Evolutionary conservation across 106 monocot species (phyloP), one percentile per base, ranked within the genome.

Genomic region (Allium cepa): DNA sequence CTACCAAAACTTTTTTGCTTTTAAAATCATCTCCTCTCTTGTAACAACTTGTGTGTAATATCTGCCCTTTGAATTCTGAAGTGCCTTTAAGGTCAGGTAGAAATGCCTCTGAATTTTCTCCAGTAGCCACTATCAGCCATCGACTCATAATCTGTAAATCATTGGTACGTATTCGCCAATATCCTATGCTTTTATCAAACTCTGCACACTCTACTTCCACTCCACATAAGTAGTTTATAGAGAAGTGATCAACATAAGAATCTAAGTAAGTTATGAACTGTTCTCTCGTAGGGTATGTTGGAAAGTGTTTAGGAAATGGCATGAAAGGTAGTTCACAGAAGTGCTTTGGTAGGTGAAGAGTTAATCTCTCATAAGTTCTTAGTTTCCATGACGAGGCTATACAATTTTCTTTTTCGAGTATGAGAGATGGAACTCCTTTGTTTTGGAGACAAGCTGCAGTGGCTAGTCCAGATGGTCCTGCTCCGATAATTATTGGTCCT

Each of bases 221-320:
- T 9, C 81, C 63, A 49, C 86, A 81, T 77, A 81, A 27, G 14
- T 85, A 88, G 11, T 76, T 61, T 8, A 93, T 67, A 1, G 66
- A 72, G 75, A 88, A 93, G 53, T 58, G 70, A 66, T 79, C 50
- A 14, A 55, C 75, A 52, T 93, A 93, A 13, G 71, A 66, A 9
- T 88, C 83, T 26, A 93, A 61, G 75, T 93, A 93, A 75, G 62
- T 74, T 8, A 86, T 71, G 81, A 93, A 93, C 77, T 93, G 93
- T 67, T 83, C 69, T 56, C 69, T 81, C 1, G 83, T 79, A 3
- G 93, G 93, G 74, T 93, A 93, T 0, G 73, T 79, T 1, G 93
- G 93, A 63, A 88, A 83, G 13, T 79, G 72, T 3, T 64, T 36
- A 3, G 93, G 93, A 71, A 93, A 93, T 7, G 71, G 71, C 82